Percentiles rank a stretch among this genome's conserved stretches.
Evolutionary conservation across 2,329 filamentous ascomycete genomes (phyloP).

Genomic region (Rhynchosporium secalis): DNA sequence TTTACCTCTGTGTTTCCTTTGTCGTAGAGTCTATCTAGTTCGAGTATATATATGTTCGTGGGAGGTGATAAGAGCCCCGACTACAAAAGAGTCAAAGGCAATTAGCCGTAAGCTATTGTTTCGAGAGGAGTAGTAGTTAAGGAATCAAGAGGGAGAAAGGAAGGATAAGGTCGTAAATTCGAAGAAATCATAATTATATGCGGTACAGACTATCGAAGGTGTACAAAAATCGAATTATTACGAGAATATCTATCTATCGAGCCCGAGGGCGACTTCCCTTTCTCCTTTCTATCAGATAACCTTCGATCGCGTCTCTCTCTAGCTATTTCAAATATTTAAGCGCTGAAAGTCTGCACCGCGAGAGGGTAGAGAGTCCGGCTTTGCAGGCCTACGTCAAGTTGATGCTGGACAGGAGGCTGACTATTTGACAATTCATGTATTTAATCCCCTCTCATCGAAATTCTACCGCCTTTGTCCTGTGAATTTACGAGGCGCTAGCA

Average conservation of each 20-base stretch:
- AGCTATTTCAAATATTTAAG: background rate
- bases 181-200: background rate
- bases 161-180: background rate
- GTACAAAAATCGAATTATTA: background rate
- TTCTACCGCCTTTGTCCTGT: too few relatives aligned
- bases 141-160: background rate
- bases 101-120: background rate
- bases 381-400: background rate
- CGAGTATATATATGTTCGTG: background rate
- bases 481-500: too few relatives aligned
- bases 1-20: background rate
- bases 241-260: background rate
- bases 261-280: background rate
- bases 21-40: background rate
- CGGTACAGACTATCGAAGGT: background rate
- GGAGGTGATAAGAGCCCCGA: background rate
- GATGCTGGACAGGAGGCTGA: too few relatives aligned
- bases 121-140: background rate
- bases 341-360: background rate
- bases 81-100: background rate
- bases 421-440: too few relatives aligned
- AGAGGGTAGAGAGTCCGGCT: background rate
- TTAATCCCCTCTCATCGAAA: too few relatives aligned
- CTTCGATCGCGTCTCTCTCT: background rate
- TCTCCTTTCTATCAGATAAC: background rate